Evolutionary conservation across 148 eudicot genomes (phyloP).

Genomic region (Vaccinium macrocarpon): DNA sequence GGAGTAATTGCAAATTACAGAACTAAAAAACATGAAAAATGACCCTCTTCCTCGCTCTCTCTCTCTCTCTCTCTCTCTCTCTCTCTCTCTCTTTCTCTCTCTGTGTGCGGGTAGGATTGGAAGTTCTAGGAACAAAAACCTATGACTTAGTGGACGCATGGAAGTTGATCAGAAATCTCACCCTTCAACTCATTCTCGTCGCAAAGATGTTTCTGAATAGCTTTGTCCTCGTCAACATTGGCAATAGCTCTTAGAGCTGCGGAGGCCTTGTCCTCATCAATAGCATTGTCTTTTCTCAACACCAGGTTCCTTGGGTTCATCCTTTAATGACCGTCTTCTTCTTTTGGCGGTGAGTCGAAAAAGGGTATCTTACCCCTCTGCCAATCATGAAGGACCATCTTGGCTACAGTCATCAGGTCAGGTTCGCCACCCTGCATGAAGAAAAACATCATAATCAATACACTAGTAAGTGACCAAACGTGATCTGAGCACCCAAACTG

Average conservation of each 20-base stretch:
- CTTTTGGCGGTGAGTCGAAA: constrained; percentile 75
- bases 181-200: constrained; percentile 67
- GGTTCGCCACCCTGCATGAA: constrained; percentile 83
- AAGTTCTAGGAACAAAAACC: neutral
- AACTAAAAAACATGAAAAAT: neutral
- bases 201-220: constrained; percentile 67
- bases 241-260: constrained; percentile 72
- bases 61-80: neutral
- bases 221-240: constrained; percentile 54
- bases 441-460: neutral
- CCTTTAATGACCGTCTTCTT: constrained; percentile 32
- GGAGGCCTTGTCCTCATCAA: constrained; percentile 38
- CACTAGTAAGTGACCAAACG: neutral
- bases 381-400: constrained; percentile 91
- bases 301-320: constrained; percentile 23
- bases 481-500: neutral
- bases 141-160: constrained; percentile 1
- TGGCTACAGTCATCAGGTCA: constrained; percentile 77
- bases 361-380: constrained; percentile 95
- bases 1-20: no score
- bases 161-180: constrained; percentile 25
- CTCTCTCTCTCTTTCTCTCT: neutral
- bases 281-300: constrained; percentile 28
- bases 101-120: neutral
- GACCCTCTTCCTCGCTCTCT: neutral